phyloP scores from a whole-genome alignment of 495 filamentous ascomycete genomes.

The Tuber indicum region DNA sequence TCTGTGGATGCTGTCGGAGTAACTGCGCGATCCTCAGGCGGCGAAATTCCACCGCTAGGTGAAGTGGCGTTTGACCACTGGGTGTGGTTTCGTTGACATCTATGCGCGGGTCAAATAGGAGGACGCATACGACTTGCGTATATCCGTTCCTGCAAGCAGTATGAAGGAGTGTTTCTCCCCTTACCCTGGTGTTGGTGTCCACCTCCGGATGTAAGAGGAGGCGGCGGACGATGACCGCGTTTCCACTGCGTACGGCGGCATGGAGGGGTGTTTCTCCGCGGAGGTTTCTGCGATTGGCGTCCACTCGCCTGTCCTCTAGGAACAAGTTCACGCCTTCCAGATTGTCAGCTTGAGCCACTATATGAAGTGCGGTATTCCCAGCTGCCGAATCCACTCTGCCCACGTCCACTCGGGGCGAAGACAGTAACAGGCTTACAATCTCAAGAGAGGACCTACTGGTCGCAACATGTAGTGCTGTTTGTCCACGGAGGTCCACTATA shows the following conservation, averaged over 20 bases:
- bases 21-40: too few relatives aligned
- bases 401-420: background rate
- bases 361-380: background rate
- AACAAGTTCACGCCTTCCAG: background rate
- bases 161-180: background rate
- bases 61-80: constrained; percentile 23
- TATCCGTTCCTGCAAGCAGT: background rate
- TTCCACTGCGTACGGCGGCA: constrained; percentile 12
- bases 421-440: background rate
- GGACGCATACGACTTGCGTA: background rate
- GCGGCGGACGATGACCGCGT: constrained; percentile 10
- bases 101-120: background rate
- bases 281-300: background rate
- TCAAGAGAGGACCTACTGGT: background rate
- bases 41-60: constrained; percentile 10
- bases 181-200: too few relatives aligned
- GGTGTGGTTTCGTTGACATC: too few relatives aligned
- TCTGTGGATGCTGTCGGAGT: too few relatives aligned
- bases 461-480: background rate
- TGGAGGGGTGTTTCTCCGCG: constrained; percentile 23
- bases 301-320: background rate
- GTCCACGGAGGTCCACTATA: background rate
- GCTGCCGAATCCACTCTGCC: background rate
- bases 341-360: background rate
- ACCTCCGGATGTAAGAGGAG: constrained; percentile 9